phyloP scores from a whole-genome alignment of 306 rosid species.

The Sicyos baderoa region DNA sequence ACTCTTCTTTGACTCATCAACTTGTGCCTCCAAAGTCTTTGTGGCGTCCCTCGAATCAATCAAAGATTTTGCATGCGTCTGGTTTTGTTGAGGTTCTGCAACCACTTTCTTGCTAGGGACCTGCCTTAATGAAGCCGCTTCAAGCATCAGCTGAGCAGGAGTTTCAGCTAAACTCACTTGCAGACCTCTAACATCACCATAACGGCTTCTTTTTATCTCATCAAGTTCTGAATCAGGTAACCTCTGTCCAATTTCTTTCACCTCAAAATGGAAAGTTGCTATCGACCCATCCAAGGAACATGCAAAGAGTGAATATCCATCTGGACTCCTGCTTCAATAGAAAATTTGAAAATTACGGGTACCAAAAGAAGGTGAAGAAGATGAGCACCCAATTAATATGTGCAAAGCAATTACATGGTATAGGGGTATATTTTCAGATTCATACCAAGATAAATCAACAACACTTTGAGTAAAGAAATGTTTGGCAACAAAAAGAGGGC shows the following conservation, averaged over 20 bases:
- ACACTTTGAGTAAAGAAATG: conserved; percentile 95
- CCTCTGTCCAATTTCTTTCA: conserved; percentile 81
- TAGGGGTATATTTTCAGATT: conserved; percentile 7
- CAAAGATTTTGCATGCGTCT: conserved; percentile 40
- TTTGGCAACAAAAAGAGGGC: conserved; percentile 98
- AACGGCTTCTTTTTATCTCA: conserved; percentile 79
- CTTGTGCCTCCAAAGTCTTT: conserved; percentile 52
- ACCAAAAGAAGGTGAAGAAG: conserved; percentile 9
- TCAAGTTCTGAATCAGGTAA: conserved; percentile 71
- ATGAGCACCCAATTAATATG: background rate
- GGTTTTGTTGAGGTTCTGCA: conserved; percentile 51
- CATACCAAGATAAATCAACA: conserved; percentile 96
- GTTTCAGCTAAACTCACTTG: conserved; percentile 86
- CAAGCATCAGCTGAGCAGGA: conserved; percentile 90
- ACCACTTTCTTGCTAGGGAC: conserved; percentile 53
- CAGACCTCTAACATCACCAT: conserved; percentile 83
- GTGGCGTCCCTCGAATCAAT: conserved; percentile 32
- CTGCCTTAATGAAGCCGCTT: conserved; percentile 80
- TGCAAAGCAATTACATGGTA: conserved; percentile 6
- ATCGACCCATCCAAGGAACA: conserved; percentile 97
- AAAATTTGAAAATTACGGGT: conserved; percentile 16
- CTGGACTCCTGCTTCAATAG: conserved; percentile 81
- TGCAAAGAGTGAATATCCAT: conserved; percentile 90
- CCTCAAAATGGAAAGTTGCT: conserved; percentile 83
- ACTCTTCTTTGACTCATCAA: conserved; percentile 48